Evolutionary conservation across 345 rosid species (phyloP).

Genomic region (Psidium friedrichsthalianum): DNA sequence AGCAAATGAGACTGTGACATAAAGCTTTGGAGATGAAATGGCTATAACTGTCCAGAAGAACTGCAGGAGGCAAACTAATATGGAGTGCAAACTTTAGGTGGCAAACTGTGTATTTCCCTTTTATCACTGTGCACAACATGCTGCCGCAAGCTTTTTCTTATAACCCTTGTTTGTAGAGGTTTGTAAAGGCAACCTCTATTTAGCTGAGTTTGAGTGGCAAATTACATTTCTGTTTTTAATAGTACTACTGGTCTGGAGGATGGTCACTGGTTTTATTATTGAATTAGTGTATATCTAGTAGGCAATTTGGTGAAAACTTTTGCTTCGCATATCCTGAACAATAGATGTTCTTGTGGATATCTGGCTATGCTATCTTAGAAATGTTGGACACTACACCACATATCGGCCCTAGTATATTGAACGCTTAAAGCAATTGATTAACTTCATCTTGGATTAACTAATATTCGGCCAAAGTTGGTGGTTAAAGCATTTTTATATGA

Average conservation of each 20-base stretch:
- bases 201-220: neutral
- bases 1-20: neutral
- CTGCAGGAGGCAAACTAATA: neutral
- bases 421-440: neutral
- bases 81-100: neutral
- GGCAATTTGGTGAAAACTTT: neutral
- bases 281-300: neutral
- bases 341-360: neutral
- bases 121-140: neutral
- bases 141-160: neutral
- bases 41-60: neutral
- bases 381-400: neutral
- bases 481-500: neutral
- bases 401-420: neutral
- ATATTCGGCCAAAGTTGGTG: neutral
- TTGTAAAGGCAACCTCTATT: neutral
- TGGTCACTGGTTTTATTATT: neutral
- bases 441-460: neutral
- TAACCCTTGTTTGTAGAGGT: neutral
- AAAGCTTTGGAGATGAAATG: neutral
- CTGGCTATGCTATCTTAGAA: neutral
- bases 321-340: neutral
- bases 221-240: neutral
- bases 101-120: neutral
- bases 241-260: neutral